Base-by-base conservation (phyloP, 805 yeast genomes). In the Yarrowia divulgata region DNA sequence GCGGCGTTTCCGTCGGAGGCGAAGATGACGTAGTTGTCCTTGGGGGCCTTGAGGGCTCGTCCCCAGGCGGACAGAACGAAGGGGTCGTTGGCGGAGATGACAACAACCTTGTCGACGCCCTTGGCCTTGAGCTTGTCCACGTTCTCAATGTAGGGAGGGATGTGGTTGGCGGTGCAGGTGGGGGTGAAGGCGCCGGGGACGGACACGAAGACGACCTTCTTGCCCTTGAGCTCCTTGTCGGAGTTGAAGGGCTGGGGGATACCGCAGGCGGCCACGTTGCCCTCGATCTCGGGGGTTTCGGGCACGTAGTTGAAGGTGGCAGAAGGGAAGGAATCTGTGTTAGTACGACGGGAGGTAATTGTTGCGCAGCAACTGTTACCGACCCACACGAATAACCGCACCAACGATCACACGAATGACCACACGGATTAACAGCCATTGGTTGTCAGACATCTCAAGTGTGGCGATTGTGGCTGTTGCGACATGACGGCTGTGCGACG, bases 131-230 rank as follows among this genome's bases (percentile, higher is more conserved):
- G 84, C 68, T 85, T 84, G 29, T 76, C 77, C 68, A 84, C 77
- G 72, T 85, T 80, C 70, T 80, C 75, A 70, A 89, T 77, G 81
- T 80, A 89, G 32, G 88, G 90, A 69, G 94, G 94, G 71, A 90
- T 84, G 79, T 90, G 95, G 74, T 85, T 82, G 64, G 84, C 85
- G 62, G 90, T 83, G 79, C 95, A 90, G 8, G 94, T 87, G 69
- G 94, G 96, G 35, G 97, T 90, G 83, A 90, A 91, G 12, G 97
- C 95, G 71, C 93, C 96, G 71, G 96, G 95, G 42, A 90, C 93
- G 70, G 90, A 84, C 40, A 91, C 91, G 73, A 90, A 81, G 52
- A 90, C 86, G 40, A 88, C 85, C 74, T 83, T 87, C 81, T 87
- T 86, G 74, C 73, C 76, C 23, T 75, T 70, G 40, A 80, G 73